These are phyloP conservation scores for Strobilomyces echinocephalus DNA, from an alignment of 768 basidiomycete genomes.

Conservation along the genomic window DNA sequence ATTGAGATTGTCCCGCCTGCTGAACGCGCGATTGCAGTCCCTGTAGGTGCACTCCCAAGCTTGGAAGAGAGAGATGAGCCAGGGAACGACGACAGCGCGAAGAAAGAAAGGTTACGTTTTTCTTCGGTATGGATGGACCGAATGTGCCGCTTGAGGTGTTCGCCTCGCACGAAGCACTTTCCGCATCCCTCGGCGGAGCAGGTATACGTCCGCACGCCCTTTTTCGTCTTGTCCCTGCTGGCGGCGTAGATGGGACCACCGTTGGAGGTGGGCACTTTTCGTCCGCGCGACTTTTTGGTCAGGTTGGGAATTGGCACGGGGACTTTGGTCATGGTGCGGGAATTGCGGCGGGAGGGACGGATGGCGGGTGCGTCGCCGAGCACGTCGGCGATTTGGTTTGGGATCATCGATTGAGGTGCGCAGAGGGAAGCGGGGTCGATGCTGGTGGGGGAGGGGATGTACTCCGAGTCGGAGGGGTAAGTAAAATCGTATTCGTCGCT, in stretches of 20 bases:
- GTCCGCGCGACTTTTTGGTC: constrained; percentile 46
- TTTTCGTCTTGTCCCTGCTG: constrained; percentile 32
- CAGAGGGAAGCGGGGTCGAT: constrained; percentile 12
- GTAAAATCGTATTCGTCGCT: constrained; percentile 16
- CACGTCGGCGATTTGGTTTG: neutral
- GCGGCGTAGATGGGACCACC: constrained; percentile 18
- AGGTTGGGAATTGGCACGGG: constrained; percentile 47
- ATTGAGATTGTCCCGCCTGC: constrained; percentile 70
- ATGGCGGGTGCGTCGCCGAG: neutral
- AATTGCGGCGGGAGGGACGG: constrained; percentile 20
- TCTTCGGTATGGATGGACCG: constrained; percentile 78
- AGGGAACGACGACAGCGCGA: neutral
- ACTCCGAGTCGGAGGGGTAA: constrained; percentile 25
- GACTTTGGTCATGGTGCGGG: constrained; percentile 26
- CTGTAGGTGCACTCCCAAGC: constrained; percentile 46
- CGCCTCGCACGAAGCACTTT: constrained; percentile 74
- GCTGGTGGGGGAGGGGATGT: constrained; percentile 8
- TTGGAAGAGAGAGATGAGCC: constrained; percentile 9
- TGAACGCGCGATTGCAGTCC: constrained; percentile 67
- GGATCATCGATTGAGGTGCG: neutral
- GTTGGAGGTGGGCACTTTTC: constrained; percentile 42
- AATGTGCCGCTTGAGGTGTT: constrained; percentile 80
- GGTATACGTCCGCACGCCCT: constrained; percentile 45
- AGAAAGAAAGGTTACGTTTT: constrained; percentile 49
- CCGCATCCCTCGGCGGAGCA: constrained; percentile 70